Evolutionary conservation across 2,329 filamentous ascomycete genomes (phyloP), one percentile per base, ranked within the genome.

Genomic region (Sclerotinia minor): DNA sequence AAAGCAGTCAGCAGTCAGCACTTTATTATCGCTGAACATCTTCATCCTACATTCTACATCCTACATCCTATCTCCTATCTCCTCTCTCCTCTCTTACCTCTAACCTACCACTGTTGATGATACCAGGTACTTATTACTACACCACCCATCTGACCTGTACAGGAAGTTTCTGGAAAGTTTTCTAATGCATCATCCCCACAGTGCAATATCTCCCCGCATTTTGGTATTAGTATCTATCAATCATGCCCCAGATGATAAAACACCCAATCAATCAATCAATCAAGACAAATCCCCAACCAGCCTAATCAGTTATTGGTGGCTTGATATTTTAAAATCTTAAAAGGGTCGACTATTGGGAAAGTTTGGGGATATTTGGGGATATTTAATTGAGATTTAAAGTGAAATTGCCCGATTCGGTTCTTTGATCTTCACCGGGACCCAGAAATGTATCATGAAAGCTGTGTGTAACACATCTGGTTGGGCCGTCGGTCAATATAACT

Each of bases 401-500:
- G 32, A 57, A 57, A 41, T 24, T 57, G 13, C 32, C 54, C 38
- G 11, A 17, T 41, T 24, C 21, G 32, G 5, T 41, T 41, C 13
- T 26, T 19, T 24, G 8, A 24, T 29, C 29, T 19, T 26, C n/a
- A 26, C 9, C 15, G 15, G 35, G 9, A 19, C 15, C n/a, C n/a
- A 24, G 15, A 44, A 44, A 58, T 58, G 15, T 21, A 17, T 41
- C 24, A 35, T 11, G 15, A 55, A 57, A 57, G 21, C 7, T 57
- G n/a, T 41, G 35, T 24, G 32, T 41, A 41, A 11, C 15, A 24
- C 6, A 13, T n/a, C 54, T 24, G 41, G 35, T 8, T 60, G 32
- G 45, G 44, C 58, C 44, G 41, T 54, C 63, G 63, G 63, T 24
- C 26, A 52, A 61, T 26, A 17, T n/a, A 60, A 44, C 13, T 44